phyloP scores from a whole-genome alignment of 192 early-diverging fungal species.

The Anaeromyces robustus region DNA sequence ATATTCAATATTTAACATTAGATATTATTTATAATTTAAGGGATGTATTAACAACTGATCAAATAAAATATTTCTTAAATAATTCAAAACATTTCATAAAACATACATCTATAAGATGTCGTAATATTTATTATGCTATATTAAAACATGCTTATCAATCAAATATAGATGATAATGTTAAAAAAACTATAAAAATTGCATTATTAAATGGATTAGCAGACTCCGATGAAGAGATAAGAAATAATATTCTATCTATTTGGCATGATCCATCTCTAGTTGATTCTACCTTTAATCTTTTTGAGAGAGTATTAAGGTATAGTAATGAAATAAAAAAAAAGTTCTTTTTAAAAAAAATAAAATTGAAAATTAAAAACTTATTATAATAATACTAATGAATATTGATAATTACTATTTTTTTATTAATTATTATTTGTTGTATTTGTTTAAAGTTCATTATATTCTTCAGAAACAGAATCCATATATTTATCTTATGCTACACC shows the following conservation, averaged over 20 bases:
- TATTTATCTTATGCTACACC: slow-evolving; percentile 40
- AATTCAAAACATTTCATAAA: slow-evolving; percentile 23
- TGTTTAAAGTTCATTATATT: slow-evolving; percentile 31
- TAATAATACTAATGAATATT: too few species aligned
- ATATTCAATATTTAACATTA: slow-evolving; percentile 31
- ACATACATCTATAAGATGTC: slow-evolving; percentile 22
- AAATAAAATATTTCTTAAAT: slow-evolving; percentile 31
- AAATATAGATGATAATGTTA: background rate
- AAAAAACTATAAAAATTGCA: slow-evolving; percentile 6
- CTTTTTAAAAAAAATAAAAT: background rate
- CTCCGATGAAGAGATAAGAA: slow-evolving; percentile 13
- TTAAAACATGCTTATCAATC: slow-evolving; percentile 5
- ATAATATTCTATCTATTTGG: slow-evolving; percentile 2
- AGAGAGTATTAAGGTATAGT: background rate
- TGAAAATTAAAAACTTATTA: too few species aligned
- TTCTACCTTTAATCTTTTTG: background rate
- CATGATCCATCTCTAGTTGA: background rate
- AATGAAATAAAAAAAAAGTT: too few species aligned
- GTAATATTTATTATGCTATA: slow-evolving; percentile 21
- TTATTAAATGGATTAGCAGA: slow-evolving; percentile 19
- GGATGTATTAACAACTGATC: slow-evolving; percentile 12
- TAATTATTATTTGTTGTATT: background rate
- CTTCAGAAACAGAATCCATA: slow-evolving; percentile 38
- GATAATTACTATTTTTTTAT: background rate
- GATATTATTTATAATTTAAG: slow-evolving; percentile 31